Percentiles rank a stretch among this genome's conserved stretches.
Evolutionary conservation across 768 basidiomycete species (phyloP).

Genomic region (Chlorophyllum brunneum): DNA sequence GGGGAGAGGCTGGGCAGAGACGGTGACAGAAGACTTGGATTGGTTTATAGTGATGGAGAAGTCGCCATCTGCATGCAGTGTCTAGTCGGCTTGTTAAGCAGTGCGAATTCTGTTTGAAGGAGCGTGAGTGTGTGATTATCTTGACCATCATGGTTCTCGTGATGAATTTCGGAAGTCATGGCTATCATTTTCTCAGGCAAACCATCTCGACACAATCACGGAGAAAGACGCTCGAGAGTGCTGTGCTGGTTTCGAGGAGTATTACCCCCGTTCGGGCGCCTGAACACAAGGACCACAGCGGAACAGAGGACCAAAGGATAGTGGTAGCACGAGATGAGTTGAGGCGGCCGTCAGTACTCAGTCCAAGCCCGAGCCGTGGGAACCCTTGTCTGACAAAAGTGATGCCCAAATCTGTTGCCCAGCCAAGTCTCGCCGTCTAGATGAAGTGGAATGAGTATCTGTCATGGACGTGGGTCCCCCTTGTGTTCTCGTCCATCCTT

Average conservation of each 20-base stretch:
- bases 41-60: neutral
- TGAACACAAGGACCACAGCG: no score
- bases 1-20: neutral
- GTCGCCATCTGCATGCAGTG: neutral
- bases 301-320: no score
- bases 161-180: neutral
- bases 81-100: neutral
- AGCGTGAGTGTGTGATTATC: neutral
- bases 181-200: neutral
- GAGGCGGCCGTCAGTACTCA: no score
- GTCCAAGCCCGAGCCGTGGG: no score
- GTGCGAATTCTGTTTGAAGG: constrained; percentile 5
- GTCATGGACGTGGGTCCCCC: neutral
- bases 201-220: neutral
- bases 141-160: neutral
- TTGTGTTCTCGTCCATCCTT: neutral
- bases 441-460: neutral
- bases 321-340: no score
- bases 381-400: neutral
- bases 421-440: neutral
- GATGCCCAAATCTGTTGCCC: neutral
- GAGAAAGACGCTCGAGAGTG: neutral
- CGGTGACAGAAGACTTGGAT: neutral
- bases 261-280: no score
- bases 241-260: no score